phyloP scores from a whole-genome alignment of 352 stramenopile species.

The Achlya hypogyna region DNA sequence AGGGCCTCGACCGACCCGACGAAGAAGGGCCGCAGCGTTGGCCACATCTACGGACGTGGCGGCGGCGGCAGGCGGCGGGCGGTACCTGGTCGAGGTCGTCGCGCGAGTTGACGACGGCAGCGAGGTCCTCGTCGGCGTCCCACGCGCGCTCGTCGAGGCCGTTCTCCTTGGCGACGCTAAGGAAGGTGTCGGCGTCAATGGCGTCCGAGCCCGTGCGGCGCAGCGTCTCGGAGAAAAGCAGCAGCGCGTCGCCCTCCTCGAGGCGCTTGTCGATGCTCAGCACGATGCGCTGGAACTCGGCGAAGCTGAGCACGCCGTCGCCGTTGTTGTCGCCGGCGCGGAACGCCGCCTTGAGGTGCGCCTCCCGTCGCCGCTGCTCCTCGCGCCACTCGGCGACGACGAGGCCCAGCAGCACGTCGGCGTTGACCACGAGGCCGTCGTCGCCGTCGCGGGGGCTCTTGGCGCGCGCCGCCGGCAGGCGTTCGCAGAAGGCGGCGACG shows the following conservation, averaged over 20 bases:
- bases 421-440: constrained; percentile 40
- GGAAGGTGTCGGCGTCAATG: constrained; percentile 49
- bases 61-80: neutral
- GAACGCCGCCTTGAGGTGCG: constrained; percentile 57
- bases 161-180: constrained; percentile 67
- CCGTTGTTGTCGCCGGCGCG: constrained; percentile 70
- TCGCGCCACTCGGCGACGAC: constrained; percentile 57
- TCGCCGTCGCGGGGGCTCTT: constrained; percentile 3
- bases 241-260: constrained; percentile 53
- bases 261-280: constrained; percentile 59
- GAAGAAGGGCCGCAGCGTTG: constrained; percentile 45
- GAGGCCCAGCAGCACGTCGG: constrained; percentile 56
- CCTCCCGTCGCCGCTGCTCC: constrained; percentile 59
- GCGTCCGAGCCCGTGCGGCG: constrained; percentile 46
- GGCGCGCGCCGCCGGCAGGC: constrained; percentile 33
- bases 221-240: constrained; percentile 78
- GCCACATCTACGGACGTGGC: constrained; percentile 32
- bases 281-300: constrained; percentile 74
- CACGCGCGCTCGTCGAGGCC: constrained; percentile 61
- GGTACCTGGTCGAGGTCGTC: constrained; percentile 35
- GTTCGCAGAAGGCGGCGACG: constrained; percentile 51
- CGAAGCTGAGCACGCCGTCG: constrained; percentile 61
- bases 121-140: constrained; percentile 56
- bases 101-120: constrained; percentile 55
- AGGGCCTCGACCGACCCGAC: constrained; percentile 58